Evolutionary conservation across 2,329 filamentous ascomycete genomes (phyloP), one percentile per base, ranked within the genome.

Genomic region (Geoglossum cookeanum): DNA sequence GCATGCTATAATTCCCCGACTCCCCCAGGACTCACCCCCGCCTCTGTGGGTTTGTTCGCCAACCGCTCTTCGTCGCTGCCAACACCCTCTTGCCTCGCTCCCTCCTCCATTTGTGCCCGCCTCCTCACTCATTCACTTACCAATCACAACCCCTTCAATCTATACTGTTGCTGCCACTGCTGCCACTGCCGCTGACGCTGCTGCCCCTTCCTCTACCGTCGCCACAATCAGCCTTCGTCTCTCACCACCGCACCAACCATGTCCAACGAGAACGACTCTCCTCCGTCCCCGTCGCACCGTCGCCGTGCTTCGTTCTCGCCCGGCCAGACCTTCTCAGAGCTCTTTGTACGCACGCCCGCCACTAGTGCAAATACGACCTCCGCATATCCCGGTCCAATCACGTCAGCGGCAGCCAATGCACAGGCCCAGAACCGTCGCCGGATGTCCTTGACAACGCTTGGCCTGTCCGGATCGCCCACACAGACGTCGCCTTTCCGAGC

Each of bases 391-490:
- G 60, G 62, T 37, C 60, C 62, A 29, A 63, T 64, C 45, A 56
- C 61, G 13, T 61, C 71, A 22, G 71, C 74, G 56, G 73, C 71
- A 22, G 71, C 74, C 56, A 73, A 71, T 59, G 69, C 75, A 32
- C 74, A 78, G 61, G 76, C 81, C 57, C 73, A 76, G 61, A 77
- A 78, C 60, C 79, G 81, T 59, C 81, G 85, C 59, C 80, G 85
- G 52, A 78, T 89, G 62, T 90, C 85, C 49, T 79, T 89, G 65
- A 83, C 80, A 51, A 87, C 84, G 3, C 71, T 88, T 33, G 85
- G 85, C 37, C 73, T 88, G n/a, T 84, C 83, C 3, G 84, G 84
- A 61, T 83, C 84, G 3, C 83, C 84, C n/a, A 79, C 72, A 65
- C 73, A 76, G 68, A 63, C 67, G 62, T 73, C 65, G 61, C 75